These are phyloP conservation scores for Hericium coralloides DNA, from an alignment of 768 basidiomycete genomes.

Conservation along the genomic window DNA sequence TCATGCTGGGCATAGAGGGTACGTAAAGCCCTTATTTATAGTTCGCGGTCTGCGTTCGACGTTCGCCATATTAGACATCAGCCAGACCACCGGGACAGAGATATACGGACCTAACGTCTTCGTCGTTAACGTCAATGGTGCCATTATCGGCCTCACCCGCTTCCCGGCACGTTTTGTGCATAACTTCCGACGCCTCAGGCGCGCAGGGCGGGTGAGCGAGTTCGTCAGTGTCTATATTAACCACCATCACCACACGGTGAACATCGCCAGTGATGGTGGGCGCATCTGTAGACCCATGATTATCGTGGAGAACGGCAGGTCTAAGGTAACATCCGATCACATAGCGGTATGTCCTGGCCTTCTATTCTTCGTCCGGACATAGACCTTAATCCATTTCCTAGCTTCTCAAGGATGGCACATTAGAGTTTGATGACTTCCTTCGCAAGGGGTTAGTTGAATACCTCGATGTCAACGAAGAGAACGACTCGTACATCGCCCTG, in stretches of 20 bases:
- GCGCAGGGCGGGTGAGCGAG: slow-evolving; percentile 88
- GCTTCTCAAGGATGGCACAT: slow-evolving; percentile 70
- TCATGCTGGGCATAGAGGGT: slow-evolving; percentile 98
- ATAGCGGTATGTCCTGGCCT: slow-evolving; percentile 45
- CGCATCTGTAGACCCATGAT: slow-evolving; percentile 97
- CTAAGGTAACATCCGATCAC: slow-evolving; percentile 75
- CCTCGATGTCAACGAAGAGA: slow-evolving; percentile 98
- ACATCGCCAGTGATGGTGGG: slow-evolving; percentile 95
- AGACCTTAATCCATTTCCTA: slow-evolving; percentile 22
- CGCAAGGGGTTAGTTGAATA: slow-evolving; percentile 92
- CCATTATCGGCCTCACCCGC: slow-evolving; percentile 88
- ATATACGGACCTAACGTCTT: slow-evolving; percentile 91
- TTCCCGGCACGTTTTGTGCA: slow-evolving; percentile 77
- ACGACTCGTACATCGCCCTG: slow-evolving; percentile 92
- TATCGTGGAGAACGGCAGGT: slow-evolving; percentile 78
- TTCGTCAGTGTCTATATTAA: slow-evolving; percentile 97
- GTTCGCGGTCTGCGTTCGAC: not conserved
- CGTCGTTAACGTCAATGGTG: slow-evolving; percentile 95
- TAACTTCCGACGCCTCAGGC: slow-evolving; percentile 86
- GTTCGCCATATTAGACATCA: slow-evolving; percentile 56
- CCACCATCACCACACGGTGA: slow-evolving; percentile 88
- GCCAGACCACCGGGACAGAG: slow-evolving; percentile 86
- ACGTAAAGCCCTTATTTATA: slow-evolving; percentile 15
- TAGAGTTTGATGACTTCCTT: slow-evolving; percentile 92
- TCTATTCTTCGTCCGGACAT: not conserved